Percentiles rank a stretch among this genome's conserved stretches.
Evolutionary conservation across 1,139 yeast genomes (phyloP).

Genomic region (Blastobotrys petasosporus): DNA sequence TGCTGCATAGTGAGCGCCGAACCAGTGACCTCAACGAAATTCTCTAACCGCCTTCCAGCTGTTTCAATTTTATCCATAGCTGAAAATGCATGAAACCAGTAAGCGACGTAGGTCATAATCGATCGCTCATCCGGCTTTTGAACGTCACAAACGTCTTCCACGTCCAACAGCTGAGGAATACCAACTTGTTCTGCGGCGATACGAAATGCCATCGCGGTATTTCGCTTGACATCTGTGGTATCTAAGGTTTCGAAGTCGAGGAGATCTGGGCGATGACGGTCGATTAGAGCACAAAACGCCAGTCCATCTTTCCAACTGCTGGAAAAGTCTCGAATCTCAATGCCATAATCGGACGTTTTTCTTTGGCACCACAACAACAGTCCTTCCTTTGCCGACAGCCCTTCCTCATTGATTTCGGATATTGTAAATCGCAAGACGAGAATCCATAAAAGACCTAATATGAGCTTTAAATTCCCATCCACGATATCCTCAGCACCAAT

Average conservation of each 20-base stretch:
- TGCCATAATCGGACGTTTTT: slow-evolving; percentile 39
- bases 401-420: slow-evolving; percentile 41
- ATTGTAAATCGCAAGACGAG: slow-evolving; percentile 48
- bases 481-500: slow-evolving; percentile 65
- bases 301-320: slow-evolving; percentile 44
- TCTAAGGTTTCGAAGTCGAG: slow-evolving; percentile 37
- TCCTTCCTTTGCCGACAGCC: slow-evolving; percentile 41
- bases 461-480: slow-evolving; percentile 57
- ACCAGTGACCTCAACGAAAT: slow-evolving; percentile 35
- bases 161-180: slow-evolving; percentile 53
- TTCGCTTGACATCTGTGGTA: slow-evolving; percentile 28
- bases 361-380: slow-evolving; percentile 42
- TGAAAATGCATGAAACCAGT: slow-evolving; percentile 55
- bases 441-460: slow-evolving; percentile 64
- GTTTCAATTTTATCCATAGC: slow-evolving; percentile 37
- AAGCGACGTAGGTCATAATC: slow-evolving; percentile 57
- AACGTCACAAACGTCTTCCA: slow-evolving; percentile 48
- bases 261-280: slow-evolving; percentile 41
- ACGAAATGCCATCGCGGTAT: slow-evolving; percentile 36
- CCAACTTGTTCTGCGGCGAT: slow-evolving; percentile 43
- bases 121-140: slow-evolving; percentile 59
- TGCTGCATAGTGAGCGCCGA: slow-evolving; percentile 35
- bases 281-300: slow-evolving; percentile 44
- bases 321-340: slow-evolving; percentile 39
- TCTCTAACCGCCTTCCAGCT: slow-evolving; percentile 38